Evolutionary conservation across 2,329 filamentous ascomycete genomes (phyloP), one percentile per base, ranked within the genome.

Genomic region (Neonectria faginata): DNA sequence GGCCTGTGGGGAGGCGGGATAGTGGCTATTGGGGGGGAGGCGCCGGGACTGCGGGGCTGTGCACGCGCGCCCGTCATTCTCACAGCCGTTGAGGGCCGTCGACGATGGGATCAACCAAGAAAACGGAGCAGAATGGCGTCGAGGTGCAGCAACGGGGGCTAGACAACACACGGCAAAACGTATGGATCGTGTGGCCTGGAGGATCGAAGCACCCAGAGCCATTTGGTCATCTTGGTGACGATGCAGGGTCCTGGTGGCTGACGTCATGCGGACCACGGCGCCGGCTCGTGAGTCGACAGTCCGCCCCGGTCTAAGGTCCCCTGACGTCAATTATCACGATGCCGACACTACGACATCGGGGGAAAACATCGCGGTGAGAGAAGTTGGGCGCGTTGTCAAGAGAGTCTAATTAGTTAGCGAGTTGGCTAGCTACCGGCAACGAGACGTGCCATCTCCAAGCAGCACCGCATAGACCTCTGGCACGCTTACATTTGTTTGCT

Each of bases 181-280:
- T 39, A 16, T 5, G 36, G 48, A 54, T 51, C 48, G 48, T 22
- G 29, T 33, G 48, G 48, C 12, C 48, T 51, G 22, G 29, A 31
- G n/a, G 2, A 20, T 18, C 27, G 22, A 18, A 20, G n/a, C 29
- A 20, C 29, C 27, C 39, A n/a, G 12, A 25, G 29, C 36, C 25
- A 39, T 39, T 50, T 57, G 42, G 18, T 65, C 52, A 48, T 47
- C 50, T 20, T 33, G 9, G 44, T 48, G 18, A 51, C 52, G 51
- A 69, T 70, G 53, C 62, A 71, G 71, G 70, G 71, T 68, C 71
- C 63, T 64, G 33, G 60, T 66, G 64, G 44, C 51, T 69, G 70
- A 73, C 71, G 71, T 73, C 71, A 73, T 73, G 52, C 50, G 70
- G 58, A 41, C 60, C 36, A 53, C 36, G 27, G 47, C 22, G 54